Evolutionary conservation across 345 rosid species (phyloP).

Genomic region (Mallotus nudiflorus): DNA sequence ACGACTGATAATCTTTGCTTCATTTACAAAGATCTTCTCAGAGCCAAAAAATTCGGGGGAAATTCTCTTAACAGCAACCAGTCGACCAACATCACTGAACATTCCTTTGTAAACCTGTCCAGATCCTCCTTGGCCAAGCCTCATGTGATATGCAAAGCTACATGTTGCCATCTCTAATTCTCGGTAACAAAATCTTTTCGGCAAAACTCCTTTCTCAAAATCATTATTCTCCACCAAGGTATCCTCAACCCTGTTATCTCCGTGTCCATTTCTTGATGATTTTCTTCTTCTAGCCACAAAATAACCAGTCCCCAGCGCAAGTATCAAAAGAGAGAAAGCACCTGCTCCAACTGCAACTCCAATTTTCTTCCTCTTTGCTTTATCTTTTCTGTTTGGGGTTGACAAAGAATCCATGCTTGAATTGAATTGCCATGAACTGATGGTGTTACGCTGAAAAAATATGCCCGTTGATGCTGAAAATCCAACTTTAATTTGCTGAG

Average conservation of each 20-base stretch:
- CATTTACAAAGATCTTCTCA: conserved; percentile 44
- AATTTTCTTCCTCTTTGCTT: not conserved
- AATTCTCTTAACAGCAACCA: conserved; percentile 54
- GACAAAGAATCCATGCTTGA: conserved; percentile 5
- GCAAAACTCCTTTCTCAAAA: conserved; percentile 9
- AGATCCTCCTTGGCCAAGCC: conserved; percentile 20
- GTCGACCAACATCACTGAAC: conserved; percentile 7
- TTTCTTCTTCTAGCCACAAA: not conserved
- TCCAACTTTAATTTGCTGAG: conserved; percentile 26
- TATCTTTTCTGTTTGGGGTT: not conserved
- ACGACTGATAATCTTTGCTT: conserved; percentile 54
- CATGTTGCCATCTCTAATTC: conserved; percentile 8
- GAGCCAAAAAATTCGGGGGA: conserved; percentile 48
- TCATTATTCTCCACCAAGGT: no score
- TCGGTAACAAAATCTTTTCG: not conserved
- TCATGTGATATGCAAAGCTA: conserved; percentile 12
- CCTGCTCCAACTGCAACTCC: not conserved
- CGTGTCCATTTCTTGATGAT: not conserved
- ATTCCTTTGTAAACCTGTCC: conserved; percentile 26
- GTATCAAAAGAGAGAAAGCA: not conserved
- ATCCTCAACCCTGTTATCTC: not conserved
- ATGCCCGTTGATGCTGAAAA: conserved; percentile 23
- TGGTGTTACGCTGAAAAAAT: conserved; percentile 3
- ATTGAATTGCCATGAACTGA: conserved; percentile 30
- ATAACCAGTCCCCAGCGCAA: not conserved